Percentiles rank a stretch among this genome's conserved stretches.
Evolutionary conservation across 2,329 filamentous ascomycete species (phyloP).

Genomic region (Phialophora expanda): DNA sequence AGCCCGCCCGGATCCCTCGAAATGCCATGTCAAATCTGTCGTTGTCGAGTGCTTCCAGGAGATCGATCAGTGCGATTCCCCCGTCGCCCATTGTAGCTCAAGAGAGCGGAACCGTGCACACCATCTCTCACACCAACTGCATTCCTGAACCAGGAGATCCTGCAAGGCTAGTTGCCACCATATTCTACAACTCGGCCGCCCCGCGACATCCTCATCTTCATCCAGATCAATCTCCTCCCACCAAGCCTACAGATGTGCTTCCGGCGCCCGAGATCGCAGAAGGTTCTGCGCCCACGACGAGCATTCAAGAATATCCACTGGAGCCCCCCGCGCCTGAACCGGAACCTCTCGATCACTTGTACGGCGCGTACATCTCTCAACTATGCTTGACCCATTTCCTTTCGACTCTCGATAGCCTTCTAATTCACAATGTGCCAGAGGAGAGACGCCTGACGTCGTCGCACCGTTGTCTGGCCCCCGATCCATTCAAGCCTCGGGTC

Average conservation of each 20-base stretch:
- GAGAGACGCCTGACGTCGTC: slow-evolving; percentile 53
- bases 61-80: slow-evolving; percentile 37
- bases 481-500: slow-evolving; percentile 51
- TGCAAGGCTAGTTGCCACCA: slow-evolving; percentile 54
- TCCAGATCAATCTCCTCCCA: slow-evolving; percentile 52
- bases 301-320: slow-evolving; percentile 59
- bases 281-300: slow-evolving; percentile 57
- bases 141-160: slow-evolving; percentile 49
- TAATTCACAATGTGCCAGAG: slow-evolving; percentile 46
- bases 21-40: slow-evolving; percentile 34
- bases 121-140: slow-evolving; percentile 52
- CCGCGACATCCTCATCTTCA: slow-evolving; percentile 55
- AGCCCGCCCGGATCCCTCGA: slow-evolving; percentile 29
- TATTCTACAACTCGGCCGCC: slow-evolving; percentile 55
- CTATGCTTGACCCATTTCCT: slow-evolving; percentile 62
- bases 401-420: slow-evolving; percentile 55
- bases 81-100: slow-evolving; percentile 43
- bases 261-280: slow-evolving; percentile 50
- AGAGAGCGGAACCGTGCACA: slow-evolving; percentile 54
- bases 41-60: slow-evolving; percentile 33
- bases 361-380: slow-evolving; percentile 61
- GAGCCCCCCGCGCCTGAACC: slow-evolving; percentile 61
- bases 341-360: slow-evolving; percentile 61
- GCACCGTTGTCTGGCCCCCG: slow-evolving; percentile 54
- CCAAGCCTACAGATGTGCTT: slow-evolving; percentile 46